Evolutionary conservation across 192 early-diverging fungal genomes (phyloP), one percentile per base, ranked within the genome.

Genomic region (Coemansia sp.): DNA sequence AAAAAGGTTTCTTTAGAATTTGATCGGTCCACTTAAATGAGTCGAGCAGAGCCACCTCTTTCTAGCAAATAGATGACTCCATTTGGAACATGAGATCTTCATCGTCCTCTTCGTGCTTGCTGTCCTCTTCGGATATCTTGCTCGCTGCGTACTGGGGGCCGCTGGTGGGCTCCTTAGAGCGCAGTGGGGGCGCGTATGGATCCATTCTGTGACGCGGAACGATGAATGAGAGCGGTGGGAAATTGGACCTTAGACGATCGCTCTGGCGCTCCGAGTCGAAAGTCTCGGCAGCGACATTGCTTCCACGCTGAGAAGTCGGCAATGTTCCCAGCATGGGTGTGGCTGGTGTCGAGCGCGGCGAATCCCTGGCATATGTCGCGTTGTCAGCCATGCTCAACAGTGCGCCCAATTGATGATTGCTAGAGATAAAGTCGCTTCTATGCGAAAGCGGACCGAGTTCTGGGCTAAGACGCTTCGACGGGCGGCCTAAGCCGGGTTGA

Each of bases 21-120:
- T 10, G 21, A 25, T 29, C 25, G 25, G 51, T 29, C 19, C n/a
- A 48, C 19, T 36, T 36, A 9, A 48, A 9, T 0, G 17, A 45
- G 44, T 5, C 48, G 21, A 25, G 23, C 8, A 12, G 25, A 55
- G 12, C 12, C 55, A 31, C 55, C 17, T 58, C 29, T 17, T 58
- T 58, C 55, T 37, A 69, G 51, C 53, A 29, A 4, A 37, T 38
- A 31, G 80, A 82, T 31, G 75, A 36, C 15, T 82, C 80, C 80
- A 82, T 82, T 29, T 77, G 80, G 64, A 82, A 82, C 69, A 82
- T 82, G 46, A 82, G 64, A 14, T 82, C 75, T 1, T 81, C 74
- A 25, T 82, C 73, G 25, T 68, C 77, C 17, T 71, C 51, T 27
- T 64, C 32, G 38, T 39, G 62, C 17, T 51, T 27, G 38, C 44